Evolutionary conservation across 164 flowering plant species (phyloP).

Genomic region (Vitis labrusca): DNA sequence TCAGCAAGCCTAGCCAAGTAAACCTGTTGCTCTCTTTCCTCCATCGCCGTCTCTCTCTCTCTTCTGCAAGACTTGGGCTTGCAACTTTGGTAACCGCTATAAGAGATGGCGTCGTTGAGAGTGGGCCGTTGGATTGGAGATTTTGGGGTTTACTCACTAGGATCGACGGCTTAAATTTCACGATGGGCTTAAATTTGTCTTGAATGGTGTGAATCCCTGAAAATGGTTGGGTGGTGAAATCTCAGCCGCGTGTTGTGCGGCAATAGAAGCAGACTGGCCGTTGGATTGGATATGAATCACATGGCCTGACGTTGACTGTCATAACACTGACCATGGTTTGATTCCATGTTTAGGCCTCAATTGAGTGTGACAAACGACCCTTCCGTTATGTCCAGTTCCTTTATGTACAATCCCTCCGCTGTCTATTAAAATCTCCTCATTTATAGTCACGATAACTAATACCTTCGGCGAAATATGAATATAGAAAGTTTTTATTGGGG

Average conservation of each 20-base stretch:
- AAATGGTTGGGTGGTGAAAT: slow-evolving; percentile 1
- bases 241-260: background rate
- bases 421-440: too few relatives aligned
- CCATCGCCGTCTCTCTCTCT: slow-evolving; percentile 24
- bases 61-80: background rate
- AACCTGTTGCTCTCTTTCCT: slow-evolving; percentile 46
- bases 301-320: slow-evolving; percentile 9
- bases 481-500: too few relatives aligned
- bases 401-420: too few relatives aligned
- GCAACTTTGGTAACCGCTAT: slow-evolving; percentile 26
- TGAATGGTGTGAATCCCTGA: background rate
- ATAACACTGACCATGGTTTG: background rate
- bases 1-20: slow-evolving; percentile 55
- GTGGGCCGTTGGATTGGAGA: slow-evolving; percentile 14
- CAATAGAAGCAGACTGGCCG: background rate
- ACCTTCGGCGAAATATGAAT: too few relatives aligned
- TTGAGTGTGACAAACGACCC: too few relatives aligned
- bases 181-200: background rate
- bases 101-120: background rate
- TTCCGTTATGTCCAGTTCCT: too few relatives aligned
- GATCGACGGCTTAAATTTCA: slow-evolving; percentile 5
- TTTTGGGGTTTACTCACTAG: background rate
- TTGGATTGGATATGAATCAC: background rate
- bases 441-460: too few relatives aligned
- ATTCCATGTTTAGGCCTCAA: too few relatives aligned